Conservation (phyloP, 768 basidiomycete genomes). For the Piloderma croceum region DNA sequence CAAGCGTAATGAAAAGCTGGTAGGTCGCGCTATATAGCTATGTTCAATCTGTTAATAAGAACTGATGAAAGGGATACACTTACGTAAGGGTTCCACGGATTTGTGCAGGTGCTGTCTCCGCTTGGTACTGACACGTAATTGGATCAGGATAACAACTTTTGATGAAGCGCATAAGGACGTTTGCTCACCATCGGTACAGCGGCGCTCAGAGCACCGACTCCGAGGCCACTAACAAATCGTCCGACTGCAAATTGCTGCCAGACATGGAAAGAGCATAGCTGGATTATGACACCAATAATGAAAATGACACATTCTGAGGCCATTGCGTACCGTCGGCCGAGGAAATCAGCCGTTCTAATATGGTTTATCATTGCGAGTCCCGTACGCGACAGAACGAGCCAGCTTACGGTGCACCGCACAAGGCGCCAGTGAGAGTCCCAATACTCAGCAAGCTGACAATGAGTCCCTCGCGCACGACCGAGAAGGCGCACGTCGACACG, state of each 20-base stretch:
- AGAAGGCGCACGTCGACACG: constrained; percentile 44
- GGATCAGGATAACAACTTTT: constrained; percentile 1
- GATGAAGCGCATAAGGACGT: constrained; percentile 3
- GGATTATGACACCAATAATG: constrained; percentile 55
- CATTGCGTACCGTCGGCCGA: constrained; percentile 68
- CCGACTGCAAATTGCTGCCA: constrained; percentile 71
- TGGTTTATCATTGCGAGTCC: constrained; percentile 1
- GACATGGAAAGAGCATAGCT: constrained; percentile 40
- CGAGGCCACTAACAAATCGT: constrained; percentile 59
- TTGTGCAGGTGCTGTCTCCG: constrained; percentile 66
- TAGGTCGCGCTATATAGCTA: constrained; percentile 41
- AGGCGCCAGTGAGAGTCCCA: constrained; percentile 60
- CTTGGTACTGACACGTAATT: constrained; percentile 45
- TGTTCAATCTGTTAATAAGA: constrained; percentile 4
- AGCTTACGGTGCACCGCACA: constrained; percentile 56
- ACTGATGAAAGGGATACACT: no score
- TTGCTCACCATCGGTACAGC: constrained; percentile 58
- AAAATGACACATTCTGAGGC: constrained; percentile 52
- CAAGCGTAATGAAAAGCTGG: constrained; percentile 64
- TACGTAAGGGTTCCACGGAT: constrained; percentile 66
- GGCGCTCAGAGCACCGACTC: constrained; percentile 62
- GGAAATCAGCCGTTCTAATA: constrained; percentile 51
- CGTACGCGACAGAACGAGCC: not conserved
- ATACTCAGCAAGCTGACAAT: constrained; percentile 70
- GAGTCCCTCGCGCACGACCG: constrained; percentile 52